Percentiles rank a stretch among this genome's conserved stretches.
These are phyloP conservation scores for Brassica balearica DNA, from an alignment of 441 rosid species.

Conservation along the genomic window DNA sequence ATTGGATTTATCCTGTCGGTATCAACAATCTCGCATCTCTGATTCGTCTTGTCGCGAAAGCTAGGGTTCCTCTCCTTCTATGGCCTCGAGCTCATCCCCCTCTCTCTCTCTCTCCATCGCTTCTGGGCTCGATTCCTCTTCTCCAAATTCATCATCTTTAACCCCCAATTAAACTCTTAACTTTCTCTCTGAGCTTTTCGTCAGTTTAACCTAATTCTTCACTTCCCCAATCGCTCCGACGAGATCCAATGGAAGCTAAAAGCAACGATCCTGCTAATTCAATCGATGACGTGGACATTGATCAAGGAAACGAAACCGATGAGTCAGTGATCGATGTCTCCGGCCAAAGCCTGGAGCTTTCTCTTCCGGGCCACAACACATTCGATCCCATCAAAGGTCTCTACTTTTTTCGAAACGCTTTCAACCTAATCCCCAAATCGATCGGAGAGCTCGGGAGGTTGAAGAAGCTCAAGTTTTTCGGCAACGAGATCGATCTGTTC, in stretches of 20 bases:
- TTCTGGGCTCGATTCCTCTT: constrained; percentile 39
- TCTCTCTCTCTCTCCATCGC: constrained; percentile 28
- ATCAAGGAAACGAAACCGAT: constrained; percentile 26
- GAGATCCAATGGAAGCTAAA: constrained; percentile 10
- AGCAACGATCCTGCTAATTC: not conserved
- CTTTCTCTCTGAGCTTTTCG: too few relatives aligned
- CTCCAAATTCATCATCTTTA: not conserved
- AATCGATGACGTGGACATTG: constrained; percentile 21
- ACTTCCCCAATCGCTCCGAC: not conserved
- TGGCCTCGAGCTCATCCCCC: constrained; percentile 46
- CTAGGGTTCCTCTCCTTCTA: constrained; percentile 59
- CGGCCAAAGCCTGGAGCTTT: constrained; percentile 70
- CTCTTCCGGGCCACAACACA: constrained; percentile 51
- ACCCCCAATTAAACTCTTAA: not conserved
- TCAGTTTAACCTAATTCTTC: not conserved
- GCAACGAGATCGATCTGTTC: constrained; percentile 78
- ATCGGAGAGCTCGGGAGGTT: constrained; percentile 59
- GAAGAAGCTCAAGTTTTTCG: constrained; percentile 78
- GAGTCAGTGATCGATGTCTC: constrained; percentile 76
- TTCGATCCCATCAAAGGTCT: constrained; percentile 56
- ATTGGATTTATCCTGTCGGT: not conserved
- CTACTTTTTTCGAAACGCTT: constrained; percentile 73
- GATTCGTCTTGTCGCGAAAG: constrained; percentile 40
- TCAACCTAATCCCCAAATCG: constrained; percentile 81
- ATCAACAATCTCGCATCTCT: not conserved